A percentile compares a stretch with the other conserved stretches of the same genome.
phyloP scores from a whole-genome alignment of 164 flowering plant genomes.

The Kingdonia uniflora region DNA sequence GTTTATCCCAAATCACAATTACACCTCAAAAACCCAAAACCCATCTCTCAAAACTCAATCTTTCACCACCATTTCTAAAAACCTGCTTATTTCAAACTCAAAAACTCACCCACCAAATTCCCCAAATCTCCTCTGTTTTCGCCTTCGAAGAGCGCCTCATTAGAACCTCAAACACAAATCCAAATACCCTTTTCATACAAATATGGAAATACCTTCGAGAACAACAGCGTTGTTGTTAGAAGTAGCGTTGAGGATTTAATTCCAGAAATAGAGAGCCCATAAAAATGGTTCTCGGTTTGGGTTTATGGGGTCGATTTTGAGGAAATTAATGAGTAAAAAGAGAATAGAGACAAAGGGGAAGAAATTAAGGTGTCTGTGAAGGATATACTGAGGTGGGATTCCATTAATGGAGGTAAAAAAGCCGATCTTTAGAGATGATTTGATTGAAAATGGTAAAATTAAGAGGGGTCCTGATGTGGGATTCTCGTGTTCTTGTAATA shows the following conservation, averaged over 20 bases:
- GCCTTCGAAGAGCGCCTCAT: slow-evolving; percentile 33
- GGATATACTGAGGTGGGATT: slow-evolving; percentile 26
- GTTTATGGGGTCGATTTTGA: slow-evolving; percentile 54
- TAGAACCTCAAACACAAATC: no score
- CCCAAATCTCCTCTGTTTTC: slow-evolving; percentile 50
- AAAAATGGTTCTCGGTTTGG: slow-evolving; percentile 25
- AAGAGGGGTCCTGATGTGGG: slow-evolving; percentile 16
- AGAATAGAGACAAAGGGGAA: slow-evolving; percentile 13
- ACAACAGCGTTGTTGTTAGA: slow-evolving; percentile 62
- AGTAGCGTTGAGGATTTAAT: slow-evolving; percentile 59
- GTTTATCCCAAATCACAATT: slow-evolving; percentile 12
- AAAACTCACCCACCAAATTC: slow-evolving; percentile 17
- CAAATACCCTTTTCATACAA: slow-evolving; percentile 37
- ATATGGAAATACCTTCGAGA: slow-evolving; percentile 50
- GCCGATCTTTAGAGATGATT: neutral
- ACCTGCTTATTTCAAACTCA: slow-evolving; percentile 35
- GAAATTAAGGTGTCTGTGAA: slow-evolving; percentile 20
- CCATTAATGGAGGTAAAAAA: slow-evolving; percentile 13
- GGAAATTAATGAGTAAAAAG: slow-evolving; percentile 31
- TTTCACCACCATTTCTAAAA: slow-evolving; percentile 22
- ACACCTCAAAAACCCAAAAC: slow-evolving; percentile 32
- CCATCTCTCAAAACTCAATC: slow-evolving; percentile 20
- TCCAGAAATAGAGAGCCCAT: slow-evolving; percentile 25
- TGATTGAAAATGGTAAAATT: slow-evolving; percentile 3
- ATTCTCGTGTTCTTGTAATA: slow-evolving; percentile 25